phyloP scores from a whole-genome alignment of 129 eudicot species.

The Tagetes patula region DNA sequence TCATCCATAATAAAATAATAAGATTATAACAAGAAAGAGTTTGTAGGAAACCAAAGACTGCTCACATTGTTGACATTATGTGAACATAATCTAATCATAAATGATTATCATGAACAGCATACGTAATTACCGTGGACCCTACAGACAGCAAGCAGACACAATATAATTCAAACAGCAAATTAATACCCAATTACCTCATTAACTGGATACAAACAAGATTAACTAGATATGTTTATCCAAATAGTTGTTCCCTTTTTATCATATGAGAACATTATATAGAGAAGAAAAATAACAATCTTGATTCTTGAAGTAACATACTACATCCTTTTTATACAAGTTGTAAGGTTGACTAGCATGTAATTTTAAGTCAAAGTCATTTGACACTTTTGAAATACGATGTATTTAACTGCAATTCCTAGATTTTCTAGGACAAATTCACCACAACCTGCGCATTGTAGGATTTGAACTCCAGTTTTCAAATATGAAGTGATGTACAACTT shows the following conservation, averaged over 20 bases:
- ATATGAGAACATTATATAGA: conserved; percentile 10
- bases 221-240: conserved; percentile 13
- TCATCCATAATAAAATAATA: conserved; percentile 27
- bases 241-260: conserved; percentile 12
- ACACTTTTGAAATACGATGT: neutral
- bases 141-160: conserved; percentile 28
- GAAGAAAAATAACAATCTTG: conserved; percentile 6
- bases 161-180: conserved; percentile 25
- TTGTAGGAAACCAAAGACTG: conserved; percentile 30
- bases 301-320: conserved; percentile 9
- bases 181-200: conserved; percentile 22
- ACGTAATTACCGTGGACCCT: conserved; percentile 15
- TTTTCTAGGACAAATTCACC: too few species aligned
- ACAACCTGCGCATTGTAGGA: too few species aligned
- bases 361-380: conserved; percentile 1
- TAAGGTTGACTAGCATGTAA: conserved; percentile 2
- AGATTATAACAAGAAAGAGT: conserved; percentile 35
- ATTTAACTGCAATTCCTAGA: too few species aligned
- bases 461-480: neutral
- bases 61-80: conserved; percentile 14
- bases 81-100: conserved; percentile 13
- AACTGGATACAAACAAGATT: conserved; percentile 17
- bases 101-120: conserved; percentile 7
- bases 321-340: neutral
- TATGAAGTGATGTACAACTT: neutral